Evolutionary conservation across 169 alveolate species (phyloP), one percentile per base, ranked within the genome.

Genomic region (Eimeria sp.): DNA sequence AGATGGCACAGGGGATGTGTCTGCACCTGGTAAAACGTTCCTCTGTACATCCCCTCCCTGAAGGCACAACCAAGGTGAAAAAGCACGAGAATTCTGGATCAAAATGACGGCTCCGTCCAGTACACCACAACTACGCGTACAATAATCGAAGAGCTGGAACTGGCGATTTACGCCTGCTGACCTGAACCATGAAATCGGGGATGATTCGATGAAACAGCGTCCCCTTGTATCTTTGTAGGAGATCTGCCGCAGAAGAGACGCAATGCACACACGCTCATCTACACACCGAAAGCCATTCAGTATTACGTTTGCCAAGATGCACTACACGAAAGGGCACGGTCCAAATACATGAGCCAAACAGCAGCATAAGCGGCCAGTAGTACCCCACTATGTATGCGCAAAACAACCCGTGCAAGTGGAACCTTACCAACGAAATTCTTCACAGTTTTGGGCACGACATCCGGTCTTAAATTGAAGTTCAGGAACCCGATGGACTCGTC

Each of bases 21-120:
- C 97, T 61, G 99, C 99, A 30, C 97, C 97, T 13, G 97, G 94
- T 54, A 97, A 88, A 57, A 83, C 95, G 45, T 90, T 99, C 20
- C 99, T 99, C 76, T 99, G 99, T 13, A 99, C 99, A 97, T 99
- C 99, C 25, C 99, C 99, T 76, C 98, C 98, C 80, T 98, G 97
- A 95, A 98, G 45, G 34, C 6, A 76, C 4, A 34, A 25, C 49
- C 16, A 34, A 34, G 40, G 40, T 34, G 22, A 72, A 30, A 49
- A 47, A n/a, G 57, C 22, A 51, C 27, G 34, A 6, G 22, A 47
- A 65, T n/a, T 9, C 58, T 0, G 54, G 34, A 47, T 82, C 47
- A 11, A 22, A 65, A 40, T 7, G 61, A 76, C 82, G 72, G 10
- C 40, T 87, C 75, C 16, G 82, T 20, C 27, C 9, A 65, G 45